These are phyloP conservation scores for Sutorius australiensis DNA, from an alignment of 768 basidiomycete genomes.

Conservation along the genomic window DNA sequence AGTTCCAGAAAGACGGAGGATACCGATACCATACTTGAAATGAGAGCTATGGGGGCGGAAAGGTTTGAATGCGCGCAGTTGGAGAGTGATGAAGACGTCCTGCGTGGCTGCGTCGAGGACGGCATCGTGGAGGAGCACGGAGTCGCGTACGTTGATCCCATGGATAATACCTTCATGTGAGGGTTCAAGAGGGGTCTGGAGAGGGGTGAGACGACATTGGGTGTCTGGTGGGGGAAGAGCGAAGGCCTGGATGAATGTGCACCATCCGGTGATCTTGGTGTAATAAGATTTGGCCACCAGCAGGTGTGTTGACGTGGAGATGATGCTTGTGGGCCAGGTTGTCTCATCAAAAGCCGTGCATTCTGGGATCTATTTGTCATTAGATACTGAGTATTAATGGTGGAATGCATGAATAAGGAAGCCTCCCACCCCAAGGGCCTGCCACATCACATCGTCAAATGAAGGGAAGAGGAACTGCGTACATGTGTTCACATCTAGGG, in stretches of 20 bases:
- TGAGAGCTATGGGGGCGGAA: neutral
- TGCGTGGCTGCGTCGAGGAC: conserved; percentile 1
- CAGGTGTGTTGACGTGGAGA: conserved; percentile 23
- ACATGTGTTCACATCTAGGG: conserved; percentile 15
- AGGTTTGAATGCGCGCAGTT: neutral
- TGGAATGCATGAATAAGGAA: neutral
- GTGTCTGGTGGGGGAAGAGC: conserved; percentile 1
- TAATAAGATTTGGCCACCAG: conserved; percentile 8
- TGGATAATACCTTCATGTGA: conserved; percentile 13
- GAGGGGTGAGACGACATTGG: neutral
- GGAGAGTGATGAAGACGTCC: conserved; percentile 11
- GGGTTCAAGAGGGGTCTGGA: neutral
- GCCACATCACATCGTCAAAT: neutral
- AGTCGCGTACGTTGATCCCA: neutral
- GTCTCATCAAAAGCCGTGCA: neutral
- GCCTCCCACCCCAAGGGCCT: conserved; percentile 1
- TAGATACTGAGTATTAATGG: neutral
- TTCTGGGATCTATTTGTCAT: neutral
- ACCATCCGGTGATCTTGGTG: neutral
- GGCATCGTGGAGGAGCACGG: conserved; percentile 15
- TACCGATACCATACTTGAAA: conserved; percentile 6
- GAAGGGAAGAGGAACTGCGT: conserved; percentile 2
- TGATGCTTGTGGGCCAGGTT: neutral
- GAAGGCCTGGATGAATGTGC: conserved; percentile 13
- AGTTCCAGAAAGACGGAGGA: conserved; percentile 2